Base-by-base conservation (phyloP, 768 basidiomycete species). In the Porpolomopsis calyptriformis region DNA sequence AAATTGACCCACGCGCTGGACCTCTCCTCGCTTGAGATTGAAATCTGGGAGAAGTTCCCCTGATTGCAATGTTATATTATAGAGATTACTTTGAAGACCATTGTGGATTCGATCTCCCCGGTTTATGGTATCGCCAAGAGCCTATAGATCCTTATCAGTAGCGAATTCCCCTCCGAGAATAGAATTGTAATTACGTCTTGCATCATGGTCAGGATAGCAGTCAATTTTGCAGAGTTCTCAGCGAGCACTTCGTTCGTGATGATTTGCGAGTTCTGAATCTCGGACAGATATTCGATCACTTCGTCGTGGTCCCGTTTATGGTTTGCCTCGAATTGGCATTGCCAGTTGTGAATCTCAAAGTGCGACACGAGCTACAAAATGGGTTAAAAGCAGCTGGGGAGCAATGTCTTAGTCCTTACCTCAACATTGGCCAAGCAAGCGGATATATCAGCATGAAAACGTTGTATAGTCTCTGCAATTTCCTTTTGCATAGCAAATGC, bases 11-110 rank as follows among this genome's bases (percentile, higher is more conserved):
- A 73, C 58, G 47, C 73, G 64, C 14, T 59, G 60, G 9, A 77
- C 77, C 57, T 80, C 78, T 4, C 75, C 76, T 4, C 68, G 66
- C 43, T 65, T 61, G 25, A 80, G 65, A 49, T 77, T 60, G 48
- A 73, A 65, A 24, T 76, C 64, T 0, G 74, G 74, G 40, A 77
- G 64, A 19, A 80, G 61, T 41, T 65, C 62, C 1, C 66, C 64
- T 11, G 72, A 68, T n/a, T 62, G 55, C 16, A 63, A 58, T 49
- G 77, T 74, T n/a, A 78, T 56, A 18, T 67, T 59, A 50, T 73
- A 78, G 23, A 79, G 55, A 47, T 76, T 76, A 27, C 57, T 64
- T 14, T 68, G 68, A 6, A 79, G 58, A 0, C 73, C 74, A 6
- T 57, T 60, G 51, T 73, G 71, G 16, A 61, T 52, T 42, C 57